Evolutionary conservation across 148 eudicot genomes (phyloP).

Genomic region (Euryodendron excelsum): DNA sequence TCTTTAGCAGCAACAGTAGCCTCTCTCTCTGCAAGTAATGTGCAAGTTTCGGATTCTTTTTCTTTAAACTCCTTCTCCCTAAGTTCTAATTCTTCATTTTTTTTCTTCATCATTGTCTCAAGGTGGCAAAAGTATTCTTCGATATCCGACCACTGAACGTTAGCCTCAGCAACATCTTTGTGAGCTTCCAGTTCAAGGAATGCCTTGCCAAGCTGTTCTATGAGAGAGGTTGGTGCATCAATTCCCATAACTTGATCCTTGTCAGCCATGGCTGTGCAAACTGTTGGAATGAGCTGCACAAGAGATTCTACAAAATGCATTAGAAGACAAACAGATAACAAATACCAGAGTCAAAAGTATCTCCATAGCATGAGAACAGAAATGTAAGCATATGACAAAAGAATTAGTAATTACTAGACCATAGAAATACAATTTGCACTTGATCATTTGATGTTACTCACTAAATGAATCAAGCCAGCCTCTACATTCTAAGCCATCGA

Average conservation of each 20-base stretch:
- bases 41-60: slow-evolving; percentile 32
- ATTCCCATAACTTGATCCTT: slow-evolving; percentile 24
- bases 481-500: slow-evolving; percentile 6
- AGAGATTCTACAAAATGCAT: not conserved
- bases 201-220: slow-evolving; percentile 49
- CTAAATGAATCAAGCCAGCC: not conserved
- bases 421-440: not conserved
- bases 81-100: slow-evolving; percentile 41
- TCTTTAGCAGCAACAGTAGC: slow-evolving; percentile 52
- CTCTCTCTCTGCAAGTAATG: slow-evolving; percentile 42
- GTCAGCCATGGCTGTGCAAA: slow-evolving; percentile 39
- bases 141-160: slow-evolving; percentile 37
- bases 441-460: not conserved
- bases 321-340: not conserved
- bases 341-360: not conserved
- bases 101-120: slow-evolving; percentile 39
- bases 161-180: slow-evolving; percentile 27
- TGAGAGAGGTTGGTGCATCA: slow-evolving; percentile 30
- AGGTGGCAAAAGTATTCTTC: slow-evolving; percentile 42
- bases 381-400: not conserved
- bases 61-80: slow-evolving; percentile 46
- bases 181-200: slow-evolving; percentile 48
- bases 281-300: slow-evolving; percentile 21
- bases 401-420: not conserved
- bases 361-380: not conserved